These are phyloP conservation scores for Geotrichum citri-aurantii DNA, from an alignment of 1,139 yeast species.

Conservation along the genomic window DNA sequence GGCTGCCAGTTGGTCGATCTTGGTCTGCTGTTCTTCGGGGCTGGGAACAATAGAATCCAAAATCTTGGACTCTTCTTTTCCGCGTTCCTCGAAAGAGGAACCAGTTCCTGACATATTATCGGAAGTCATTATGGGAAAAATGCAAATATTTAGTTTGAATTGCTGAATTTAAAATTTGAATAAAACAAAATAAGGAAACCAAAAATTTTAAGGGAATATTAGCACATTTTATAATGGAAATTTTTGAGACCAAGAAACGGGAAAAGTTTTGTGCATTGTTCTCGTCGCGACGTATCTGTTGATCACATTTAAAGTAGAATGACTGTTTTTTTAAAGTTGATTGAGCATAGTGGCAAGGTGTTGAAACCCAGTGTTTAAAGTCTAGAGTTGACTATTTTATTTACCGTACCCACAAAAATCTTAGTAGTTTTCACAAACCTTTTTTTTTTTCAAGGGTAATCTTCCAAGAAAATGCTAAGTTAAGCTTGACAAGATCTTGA, in stretches of 20 bases:
- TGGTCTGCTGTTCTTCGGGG: conserved; percentile 17
- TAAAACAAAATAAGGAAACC: no score
- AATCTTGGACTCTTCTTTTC: neutral
- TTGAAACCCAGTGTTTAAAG: neutral
- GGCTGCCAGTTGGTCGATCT: conserved; percentile 39
- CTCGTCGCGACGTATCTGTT: neutral
- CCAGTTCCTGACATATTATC: neutral
- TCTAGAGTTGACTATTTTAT: neutral
- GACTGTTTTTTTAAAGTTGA: neutral
- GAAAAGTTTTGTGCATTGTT: no score
- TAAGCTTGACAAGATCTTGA: neutral
- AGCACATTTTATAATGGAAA: neutral
- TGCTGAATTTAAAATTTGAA: neutral
- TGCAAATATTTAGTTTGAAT: neutral
- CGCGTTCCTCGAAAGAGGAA: neutral
- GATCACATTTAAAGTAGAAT: neutral
- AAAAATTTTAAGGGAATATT: neutral
- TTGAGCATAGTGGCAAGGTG: neutral
- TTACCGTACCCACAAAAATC: neutral
- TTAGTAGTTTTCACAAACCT: neutral
- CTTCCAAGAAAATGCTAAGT: neutral
- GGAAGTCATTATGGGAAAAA: neutral
- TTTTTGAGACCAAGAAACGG: neutral
- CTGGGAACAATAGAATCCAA: neutral
- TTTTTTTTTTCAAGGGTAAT: neutral